A percentile compares a stretch with the other conserved stretches of the same genome.
These are phyloP conservation scores for Podospora australis DNA, from an alignment of 495 filamentous ascomycete genomes.

Conservation along the genomic window DNA sequence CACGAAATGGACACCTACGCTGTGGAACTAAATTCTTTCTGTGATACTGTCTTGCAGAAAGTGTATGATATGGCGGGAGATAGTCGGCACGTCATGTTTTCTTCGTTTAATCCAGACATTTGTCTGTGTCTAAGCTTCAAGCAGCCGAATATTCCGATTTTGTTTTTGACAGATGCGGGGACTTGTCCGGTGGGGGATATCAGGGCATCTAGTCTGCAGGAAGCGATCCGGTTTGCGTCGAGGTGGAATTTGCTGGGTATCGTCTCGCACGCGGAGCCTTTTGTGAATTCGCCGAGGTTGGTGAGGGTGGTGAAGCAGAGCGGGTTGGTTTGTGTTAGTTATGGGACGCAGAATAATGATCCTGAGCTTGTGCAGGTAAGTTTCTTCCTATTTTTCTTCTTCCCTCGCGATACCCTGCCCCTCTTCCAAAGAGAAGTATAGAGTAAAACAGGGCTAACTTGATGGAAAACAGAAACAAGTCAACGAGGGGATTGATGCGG, in stretches of 20 bases:
- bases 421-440: neutral
- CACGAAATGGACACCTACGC: constrained; percentile 97
- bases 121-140: constrained; percentile 92
- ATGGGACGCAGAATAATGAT: constrained; percentile 84
- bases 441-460: constrained; percentile 18
- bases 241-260: constrained; percentile 93
- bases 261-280: constrained; percentile 73
- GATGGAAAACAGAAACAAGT: constrained; percentile 65
- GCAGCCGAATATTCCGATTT: constrained; percentile 86
- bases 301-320: constrained; percentile 94
- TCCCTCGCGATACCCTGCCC: no score
- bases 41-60: constrained; percentile 82
- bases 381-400: no score
- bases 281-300: constrained; percentile 82
- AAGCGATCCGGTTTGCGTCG: constrained; percentile 88
- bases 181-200: constrained; percentile 73
- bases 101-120: constrained; percentile 93
- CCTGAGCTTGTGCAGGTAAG: constrained; percentile 74
- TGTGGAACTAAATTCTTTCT: constrained; percentile 94
- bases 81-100: constrained; percentile 84
- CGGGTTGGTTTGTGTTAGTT: constrained; percentile 92
- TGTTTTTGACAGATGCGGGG: constrained; percentile 90
- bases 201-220: constrained; percentile 85
- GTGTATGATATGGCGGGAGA: constrained; percentile 66
- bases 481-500: constrained; percentile 90